Evolutionary conservation across 1,139 yeast genomes (phyloP).

Genomic region (Arxiozyma heterogenica): DNA sequence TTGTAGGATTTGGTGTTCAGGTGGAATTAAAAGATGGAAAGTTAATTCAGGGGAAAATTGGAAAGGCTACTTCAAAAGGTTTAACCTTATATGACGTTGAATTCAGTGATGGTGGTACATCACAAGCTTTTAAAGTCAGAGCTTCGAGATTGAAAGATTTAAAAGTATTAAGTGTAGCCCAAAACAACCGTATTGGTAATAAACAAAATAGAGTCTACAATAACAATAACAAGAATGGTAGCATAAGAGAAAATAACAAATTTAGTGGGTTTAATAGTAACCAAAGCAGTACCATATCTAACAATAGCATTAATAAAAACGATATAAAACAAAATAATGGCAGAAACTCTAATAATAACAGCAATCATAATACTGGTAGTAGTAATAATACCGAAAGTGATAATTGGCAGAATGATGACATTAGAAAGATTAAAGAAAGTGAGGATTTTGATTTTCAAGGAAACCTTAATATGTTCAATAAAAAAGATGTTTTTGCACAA

Average conservation of each 20-base stretch:
- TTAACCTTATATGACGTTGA: slow-evolving; percentile 27
- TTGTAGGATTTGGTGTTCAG: slow-evolving; percentile 28
- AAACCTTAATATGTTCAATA: slow-evolving; percentile 75
- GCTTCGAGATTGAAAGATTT: slow-evolving; percentile 30
- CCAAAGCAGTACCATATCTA: slow-evolving; percentile 7
- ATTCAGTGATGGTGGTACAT: slow-evolving; percentile 30
- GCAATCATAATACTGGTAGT: slow-evolving; percentile 13
- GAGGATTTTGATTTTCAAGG: slow-evolving; percentile 84
- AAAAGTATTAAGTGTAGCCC: slow-evolving; percentile 31
- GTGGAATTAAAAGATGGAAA: slow-evolving; percentile 31
- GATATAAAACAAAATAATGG: slow-evolving; percentile 4
- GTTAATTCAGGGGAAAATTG: slow-evolving; percentile 26
- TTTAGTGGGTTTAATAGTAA: slow-evolving; percentile 5
- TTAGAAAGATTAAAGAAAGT: slow-evolving; percentile 39
- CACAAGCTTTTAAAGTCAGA: slow-evolving; percentile 29
- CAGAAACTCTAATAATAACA: slow-evolving; percentile 5
- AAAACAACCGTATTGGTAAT: slow-evolving; percentile 8
- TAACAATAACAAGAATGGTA: slow-evolving; percentile 11
- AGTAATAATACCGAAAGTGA: slow-evolving; percentile 7
- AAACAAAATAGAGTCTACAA: slow-evolving; percentile 5
- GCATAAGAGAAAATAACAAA: slow-evolving; percentile 8
- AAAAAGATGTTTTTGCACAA: slow-evolving; percentile 68
- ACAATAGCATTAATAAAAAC: slow-evolving; percentile 4
- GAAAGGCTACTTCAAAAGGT: slow-evolving; percentile 28
- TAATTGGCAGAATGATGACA: slow-evolving; percentile 47